A percentile compares a stretch with the other conserved stretches of the same genome.
phyloP scores from a whole-genome alignment of 257 asterid species.

The Fraxinus cuspidata region DNA sequence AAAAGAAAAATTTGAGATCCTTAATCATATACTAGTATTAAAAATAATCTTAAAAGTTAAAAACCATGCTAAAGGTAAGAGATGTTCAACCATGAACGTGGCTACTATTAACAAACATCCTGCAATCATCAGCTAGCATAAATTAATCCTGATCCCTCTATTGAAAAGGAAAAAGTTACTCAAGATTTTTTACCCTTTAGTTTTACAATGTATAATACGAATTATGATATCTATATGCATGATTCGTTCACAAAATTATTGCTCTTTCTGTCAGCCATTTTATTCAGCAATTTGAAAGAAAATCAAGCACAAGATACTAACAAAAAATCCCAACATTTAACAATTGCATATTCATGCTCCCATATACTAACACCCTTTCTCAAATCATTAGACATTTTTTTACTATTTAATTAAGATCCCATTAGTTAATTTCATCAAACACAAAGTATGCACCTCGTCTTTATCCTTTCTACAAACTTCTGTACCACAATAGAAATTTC shows the following conservation, averaged over 20 bases:
- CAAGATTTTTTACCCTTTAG: not conserved
- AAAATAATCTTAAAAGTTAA: not conserved
- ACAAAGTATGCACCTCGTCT: not conserved
- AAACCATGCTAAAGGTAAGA: constrained; percentile 5
- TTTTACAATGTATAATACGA: not conserved
- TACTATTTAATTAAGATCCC: not conserved
- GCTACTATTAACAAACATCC: not conserved
- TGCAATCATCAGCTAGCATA: not conserved
- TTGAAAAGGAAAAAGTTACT: not conserved
- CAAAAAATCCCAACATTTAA: not conserved
- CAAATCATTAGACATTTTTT: not conserved
- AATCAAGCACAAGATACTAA: constrained; percentile 8
- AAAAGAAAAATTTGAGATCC: constrained; percentile 15
- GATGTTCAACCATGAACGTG: not conserved
- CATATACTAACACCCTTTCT: not conserved
- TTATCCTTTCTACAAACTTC: too few relatives aligned
- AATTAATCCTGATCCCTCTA: not conserved
- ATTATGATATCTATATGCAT: constrained; percentile 3
- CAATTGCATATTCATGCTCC: not conserved
- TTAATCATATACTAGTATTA: constrained; percentile 7
- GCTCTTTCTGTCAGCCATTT: not conserved
- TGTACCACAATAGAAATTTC: not conserved
- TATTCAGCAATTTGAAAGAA: not conserved
- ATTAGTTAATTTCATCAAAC: constrained; percentile 1
- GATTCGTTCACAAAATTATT: not conserved